Base-by-base conservation (phyloP, 1,139 yeast genomes). In the Suhomyces bokatorum region DNA sequence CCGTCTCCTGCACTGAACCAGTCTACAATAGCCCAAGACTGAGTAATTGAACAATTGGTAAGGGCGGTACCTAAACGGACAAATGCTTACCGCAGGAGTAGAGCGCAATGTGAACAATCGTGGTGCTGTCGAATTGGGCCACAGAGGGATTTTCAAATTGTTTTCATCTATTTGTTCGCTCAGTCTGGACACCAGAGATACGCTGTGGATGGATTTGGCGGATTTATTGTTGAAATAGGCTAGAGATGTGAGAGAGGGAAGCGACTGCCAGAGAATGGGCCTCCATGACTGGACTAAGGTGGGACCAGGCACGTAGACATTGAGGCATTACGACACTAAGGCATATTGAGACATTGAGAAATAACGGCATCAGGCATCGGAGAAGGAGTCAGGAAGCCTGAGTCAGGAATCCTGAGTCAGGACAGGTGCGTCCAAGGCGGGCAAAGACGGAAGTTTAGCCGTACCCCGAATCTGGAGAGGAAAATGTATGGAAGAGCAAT, bases 151-250 rank as follows among this genome's bases (percentile, higher is more conserved):
- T 32, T 31, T 32, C 13, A 27, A 33, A 13, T 35, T 38, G 32
- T 14, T 26, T 38, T 32, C 32, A 32, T 32, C 41, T n/a, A 38
- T 38, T 38, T 38, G 32, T 27, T 38, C 29, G 36, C 41, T 32
- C 36, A 38, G 41, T 26, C 26, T 11, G 32, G 32, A 12, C 16
- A n/a, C 31, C 17, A 27, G 32, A 12, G n/a, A 26, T 11, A 26
- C n/a, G 29, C 24, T 26, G 6, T 26, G 29, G 29, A 26, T 26
- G 29, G 29, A 11, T 26, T 26, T 26, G 29, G 29, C 29, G 29
- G 29, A 26, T 26, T 26, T 36, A 36, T 36, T 36, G 39, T 36
- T 36, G 32, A 16, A 36, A 17, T 36, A 36, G 31, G 24, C 39
- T 36, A 36, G 39, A 20, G 32, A 13, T 11, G 12, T 11, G 29